Base-by-base conservation (phyloP, 495 filamentous ascomycete species). In the Trichoderma parareesei region DNA sequence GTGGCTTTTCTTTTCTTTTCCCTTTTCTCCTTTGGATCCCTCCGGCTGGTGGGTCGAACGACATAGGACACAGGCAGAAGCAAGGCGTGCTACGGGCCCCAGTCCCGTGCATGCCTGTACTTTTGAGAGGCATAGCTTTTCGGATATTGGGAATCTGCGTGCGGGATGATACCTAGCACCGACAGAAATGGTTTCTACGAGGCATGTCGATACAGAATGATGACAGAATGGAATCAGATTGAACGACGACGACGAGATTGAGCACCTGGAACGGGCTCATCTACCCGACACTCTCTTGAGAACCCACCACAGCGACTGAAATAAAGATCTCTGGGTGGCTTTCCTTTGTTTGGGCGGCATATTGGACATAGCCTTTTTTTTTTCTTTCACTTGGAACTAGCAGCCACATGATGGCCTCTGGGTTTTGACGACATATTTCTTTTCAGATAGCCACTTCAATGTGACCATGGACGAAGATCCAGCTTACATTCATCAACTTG, bases 1-100 rank as follows among this genome's bases (percentile, higher is more conserved):
- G 27, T 27, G 27, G 13, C 43, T 20, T 65, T 33, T 67, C 62
- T 38, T 42, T 60, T 60, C 20, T 57, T 69, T 64, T 8, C 10
- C 16, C 7, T 41, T n/a, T 63, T 20, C 20, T 63, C 37, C 43
- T 59, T 44, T 60, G 67, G 65, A 65, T 11, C 42, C n/a, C 20
- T 41, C 42, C 14, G 38, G 46, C 35, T 61, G 68, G 67, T 63
- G 49, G 40, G 48, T 71, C 55, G 55, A 38, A 60, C 4, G 55
- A 9, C 16, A 35, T 61, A 33, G 60, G 60, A 42, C 16, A 43
- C 6, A 41, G n/a, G 38, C 60, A 61, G 60, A 40, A 40, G 38
- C 60, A 61, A 61, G n/a, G 41, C 60, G 42, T 61, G 38, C 41
- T 27, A 61, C 60, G 42, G 60, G 60, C 60, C 41, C 60, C 60